Evolutionary conservation across 495 filamentous ascomycete genomes (phyloP), one percentile per base, ranked within the genome.

Genomic region (Extremus antarcticus): DNA sequence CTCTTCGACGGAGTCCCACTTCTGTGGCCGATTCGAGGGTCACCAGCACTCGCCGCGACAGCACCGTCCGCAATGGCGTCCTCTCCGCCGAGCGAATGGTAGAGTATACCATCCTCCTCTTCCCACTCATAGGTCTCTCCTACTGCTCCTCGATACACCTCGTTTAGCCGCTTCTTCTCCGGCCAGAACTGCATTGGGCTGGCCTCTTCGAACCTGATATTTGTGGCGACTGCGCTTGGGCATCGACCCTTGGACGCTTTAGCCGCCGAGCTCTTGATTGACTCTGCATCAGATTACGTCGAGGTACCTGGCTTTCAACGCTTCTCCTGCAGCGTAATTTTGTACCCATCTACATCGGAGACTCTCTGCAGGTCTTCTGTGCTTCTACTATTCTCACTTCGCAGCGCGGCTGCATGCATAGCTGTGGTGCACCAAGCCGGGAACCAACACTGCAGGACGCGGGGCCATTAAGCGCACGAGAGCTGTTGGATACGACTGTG

Each of bases 391-490:
- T 29, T 17, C 16, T 3, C 35, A 19, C 40, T 24, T 24, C 49
- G 52, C 50, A 25, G 20, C 53, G 58, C 58, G 58, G 48, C 25
- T 61, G 43, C 58, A 43, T 61, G 54, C 58, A 57, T 61, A 3
- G 4, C 24, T 22, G 32, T 23, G 24, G 20, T 43, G 58, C 50
- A 48, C 25, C 48, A 50, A 49, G 29, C 13, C 43, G 29, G 35
- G 41, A 49, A 32, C n/a, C n/a, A 22, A 13, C 53, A 53, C 47
- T 51, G 48, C 47, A 17, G 19, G 54, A 50, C 41, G 54, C 43
- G 50, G 54, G 58, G 58, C 49, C 46, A 24, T 3, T 25, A 53
- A 50, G 35, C 54, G 54, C 58, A 57, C 47, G 25, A 51, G 25
- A 47, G 35, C 45, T 55, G 51, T 20, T 46, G 15, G 41, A 39